These are phyloP conservation scores for Hypoxylon sp. DNA, from an alignment of 2,329 filamentous ascomycete species.

Conservation along the genomic window DNA sequence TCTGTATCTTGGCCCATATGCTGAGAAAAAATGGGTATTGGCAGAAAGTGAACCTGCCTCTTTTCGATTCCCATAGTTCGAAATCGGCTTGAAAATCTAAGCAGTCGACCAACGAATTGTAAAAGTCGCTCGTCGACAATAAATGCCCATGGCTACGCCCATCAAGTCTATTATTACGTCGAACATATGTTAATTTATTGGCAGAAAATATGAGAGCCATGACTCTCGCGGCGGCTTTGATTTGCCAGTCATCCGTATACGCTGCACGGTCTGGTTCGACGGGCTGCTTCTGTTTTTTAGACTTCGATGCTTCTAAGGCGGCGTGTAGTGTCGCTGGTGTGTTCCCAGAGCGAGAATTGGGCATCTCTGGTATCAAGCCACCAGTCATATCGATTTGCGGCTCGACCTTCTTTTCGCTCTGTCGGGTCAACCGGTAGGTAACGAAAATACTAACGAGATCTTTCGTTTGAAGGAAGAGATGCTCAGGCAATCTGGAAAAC, in stretches of 20 bases:
- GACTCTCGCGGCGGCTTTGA: constrained; percentile 83
- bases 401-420: constrained; percentile 76
- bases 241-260: constrained; percentile 91
- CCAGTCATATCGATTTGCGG: constrained; percentile 72
- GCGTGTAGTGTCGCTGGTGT: constrained; percentile 81
- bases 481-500: constrained; percentile 79
- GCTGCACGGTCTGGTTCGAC: constrained; percentile 66
- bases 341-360: constrained; percentile 71
- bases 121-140: constrained; percentile 86
- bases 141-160: constrained; percentile 72
- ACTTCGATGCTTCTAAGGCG: constrained; percentile 72
- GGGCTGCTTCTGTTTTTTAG: constrained; percentile 69
- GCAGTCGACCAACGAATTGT: constrained; percentile 88
- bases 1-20: constrained; percentile 92
- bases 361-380: constrained; percentile 81
- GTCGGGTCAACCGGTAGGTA: constrained; percentile 81
- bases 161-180: constrained; percentile 55
- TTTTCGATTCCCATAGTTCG: constrained; percentile 85
- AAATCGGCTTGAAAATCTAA: constrained; percentile 89
- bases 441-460: constrained; percentile 85
- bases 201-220: constrained; percentile 86
- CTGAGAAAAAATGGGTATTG: constrained; percentile 94
- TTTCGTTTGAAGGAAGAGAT: constrained; percentile 79
- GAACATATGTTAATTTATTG: constrained; percentile 71
- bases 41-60: constrained; percentile 86